Percentiles rank a stretch among this genome's conserved stretches.
phyloP scores from a whole-genome alignment of 129 eudicot genomes.

The Tanacetum coccineum region DNA sequence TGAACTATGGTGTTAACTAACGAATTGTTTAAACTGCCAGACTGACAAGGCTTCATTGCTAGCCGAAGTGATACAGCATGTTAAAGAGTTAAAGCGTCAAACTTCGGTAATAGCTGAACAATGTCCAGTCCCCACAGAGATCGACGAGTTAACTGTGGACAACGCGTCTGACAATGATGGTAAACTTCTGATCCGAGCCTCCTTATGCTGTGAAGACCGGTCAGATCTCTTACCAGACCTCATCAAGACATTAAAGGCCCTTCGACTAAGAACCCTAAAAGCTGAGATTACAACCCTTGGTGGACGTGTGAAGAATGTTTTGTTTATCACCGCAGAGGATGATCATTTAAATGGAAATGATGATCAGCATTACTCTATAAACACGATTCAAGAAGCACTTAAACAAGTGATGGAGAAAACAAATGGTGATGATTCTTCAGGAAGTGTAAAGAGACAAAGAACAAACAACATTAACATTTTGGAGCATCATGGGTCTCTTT shows the following conservation, averaged over 20 bases:
- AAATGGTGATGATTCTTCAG: constrained; percentile 64
- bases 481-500: constrained; percentile 46
- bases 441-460: constrained; percentile 85
- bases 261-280: constrained; percentile 59
- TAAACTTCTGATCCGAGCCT: constrained; percentile 57
- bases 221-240: constrained; percentile 75
- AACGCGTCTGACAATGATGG: constrained; percentile 57
- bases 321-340: constrained; percentile 68
- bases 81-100: constrained; percentile 80
- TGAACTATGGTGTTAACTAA: background rate
- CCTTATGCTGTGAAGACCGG: constrained; percentile 85
- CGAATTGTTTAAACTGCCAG: constrained; percentile 24
- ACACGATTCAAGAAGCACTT: constrained; percentile 74
- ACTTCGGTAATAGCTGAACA: constrained; percentile 73
- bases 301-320: constrained; percentile 78
- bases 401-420: constrained; percentile 73
- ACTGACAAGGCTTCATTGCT: constrained; percentile 97
- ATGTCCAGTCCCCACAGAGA: constrained; percentile 65
- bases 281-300: constrained; percentile 92
- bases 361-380: constrained; percentile 43
- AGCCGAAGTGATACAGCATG: constrained; percentile 95
- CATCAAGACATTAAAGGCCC: constrained; percentile 68
- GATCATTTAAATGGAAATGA: constrained; percentile 27
- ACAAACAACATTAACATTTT: constrained; percentile 56
- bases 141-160: constrained; percentile 67